These are phyloP conservation scores for Pythium chondricola DNA, from an alignment of 352 stramenopile genomes.

Conservation along the genomic window DNA sequence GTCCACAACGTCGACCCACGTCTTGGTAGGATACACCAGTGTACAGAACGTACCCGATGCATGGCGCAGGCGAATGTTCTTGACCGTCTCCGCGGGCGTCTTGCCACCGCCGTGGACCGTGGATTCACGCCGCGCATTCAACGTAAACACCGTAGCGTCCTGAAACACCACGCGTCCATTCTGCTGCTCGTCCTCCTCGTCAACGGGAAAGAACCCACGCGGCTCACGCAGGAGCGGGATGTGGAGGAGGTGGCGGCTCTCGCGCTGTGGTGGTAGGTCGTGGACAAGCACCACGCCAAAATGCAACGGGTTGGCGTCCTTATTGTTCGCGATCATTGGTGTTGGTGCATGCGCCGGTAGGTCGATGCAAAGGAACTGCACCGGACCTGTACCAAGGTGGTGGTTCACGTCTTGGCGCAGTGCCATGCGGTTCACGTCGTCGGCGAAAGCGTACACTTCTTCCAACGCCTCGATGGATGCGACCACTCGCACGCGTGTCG, in stretches of 20 bases:
- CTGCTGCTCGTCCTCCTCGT: conserved; percentile 8
- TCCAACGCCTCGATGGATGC: conserved; percentile 21
- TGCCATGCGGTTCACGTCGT: not conserved
- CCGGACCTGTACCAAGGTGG: not conserved
- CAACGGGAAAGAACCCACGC: conserved; percentile 1
- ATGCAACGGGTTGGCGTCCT: conserved; percentile 23
- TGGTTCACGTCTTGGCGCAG: conserved; percentile 16
- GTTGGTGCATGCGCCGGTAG: conserved; percentile 17
- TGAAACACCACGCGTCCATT: conserved; percentile 38
- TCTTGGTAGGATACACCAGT: conserved; percentile 44
- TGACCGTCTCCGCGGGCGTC: conserved; percentile 67
- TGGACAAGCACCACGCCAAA: conserved; percentile 60
- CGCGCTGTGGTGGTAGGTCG: conserved; percentile 4
- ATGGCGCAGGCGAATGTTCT: conserved; percentile 86
- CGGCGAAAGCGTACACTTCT: conserved; percentile 11
- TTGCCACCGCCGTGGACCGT: conserved; percentile 65
- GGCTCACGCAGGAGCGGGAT: conserved; percentile 45
- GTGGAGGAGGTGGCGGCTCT: conserved; percentile 34
- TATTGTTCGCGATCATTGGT: not conserved
- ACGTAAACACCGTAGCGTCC: conserved; percentile 59
- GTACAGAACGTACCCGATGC: conserved; percentile 75
- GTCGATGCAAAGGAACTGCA: conserved; percentile 55
- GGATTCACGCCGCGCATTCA: conserved; percentile 48
- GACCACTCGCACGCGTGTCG: conserved; percentile 19
- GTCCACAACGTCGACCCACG: conserved; percentile 34